Base-by-base conservation (phyloP, 176 grass and related monocot genomes). In the Zoysia japonica region DNA sequence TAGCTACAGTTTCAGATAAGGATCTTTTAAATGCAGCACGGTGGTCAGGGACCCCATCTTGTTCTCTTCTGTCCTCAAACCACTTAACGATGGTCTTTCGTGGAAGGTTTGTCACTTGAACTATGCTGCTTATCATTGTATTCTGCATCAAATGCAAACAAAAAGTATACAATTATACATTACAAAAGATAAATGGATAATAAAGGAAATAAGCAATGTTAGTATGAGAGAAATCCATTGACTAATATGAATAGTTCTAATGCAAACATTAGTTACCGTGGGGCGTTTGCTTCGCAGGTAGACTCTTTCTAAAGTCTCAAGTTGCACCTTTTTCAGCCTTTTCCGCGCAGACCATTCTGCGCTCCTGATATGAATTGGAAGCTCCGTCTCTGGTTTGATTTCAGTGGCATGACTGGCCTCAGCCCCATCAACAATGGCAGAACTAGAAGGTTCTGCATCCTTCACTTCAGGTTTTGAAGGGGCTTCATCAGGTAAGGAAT, bases 21-120 rank as follows among this genome's bases (percentile, higher is more conserved):
- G 88, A 86, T 84, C 88, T 85, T 67, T 60, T 80, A 74, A 83
- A 93, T 44, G 65, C 80, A 46, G 40, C 78, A 65, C 74, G 81
- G 45, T 87, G 86, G 45, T 86, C 53, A 8, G 92, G 92, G 28
- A 93, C 72, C 19, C 88, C 96, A 75, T 93, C 92, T 65, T 89
- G 54, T 28, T 87, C 74, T 79, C 96, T 75, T 79, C 86, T 95
- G 41, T 99, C 92, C 65, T 99, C 96, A 54, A 99, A 99, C 96
- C 96, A 99, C 60, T 95, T 91, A 43, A 94, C 61, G 35, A 99
- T 80, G 44, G 71, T 91, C 60, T 90, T 95, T 80, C 88, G 49
- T 80, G 96, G 90, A 81, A 99, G 90, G 65, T 89, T 99, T 51
- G 96, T 93, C 59, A 95, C 92, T 69, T 95, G 92, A 43, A 99